phyloP scores from a whole-genome alignment of 2,329 filamentous ascomycete species.

The Fusarium luffae region DNA sequence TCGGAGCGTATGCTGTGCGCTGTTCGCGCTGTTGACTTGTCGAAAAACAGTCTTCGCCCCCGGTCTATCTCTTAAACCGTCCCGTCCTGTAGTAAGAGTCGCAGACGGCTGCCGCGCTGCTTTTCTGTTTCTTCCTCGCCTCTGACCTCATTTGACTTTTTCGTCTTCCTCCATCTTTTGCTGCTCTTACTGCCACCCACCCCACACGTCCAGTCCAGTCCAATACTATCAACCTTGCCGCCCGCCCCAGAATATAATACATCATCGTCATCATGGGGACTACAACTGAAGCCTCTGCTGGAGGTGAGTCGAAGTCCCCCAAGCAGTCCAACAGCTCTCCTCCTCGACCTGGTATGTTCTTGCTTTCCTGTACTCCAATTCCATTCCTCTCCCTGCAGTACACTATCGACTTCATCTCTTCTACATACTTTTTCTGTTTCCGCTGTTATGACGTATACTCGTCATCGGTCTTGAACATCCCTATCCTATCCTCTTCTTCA shows the following conservation, averaged over 20 bases:
- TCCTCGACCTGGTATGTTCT: conserved; percentile 56
- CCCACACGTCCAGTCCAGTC: conserved; percentile 43
- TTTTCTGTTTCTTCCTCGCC: conserved; percentile 44
- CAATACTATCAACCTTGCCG: conserved; percentile 43
- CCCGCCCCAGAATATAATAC: conserved; percentile 53
- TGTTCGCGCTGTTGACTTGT: conserved; percentile 35
- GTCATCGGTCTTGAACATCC: conserved; percentile 34
- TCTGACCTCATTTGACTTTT: conserved; percentile 57
- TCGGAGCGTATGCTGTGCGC: conserved; percentile 29
- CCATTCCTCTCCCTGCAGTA: conserved; percentile 7
- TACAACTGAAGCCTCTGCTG: conserved; percentile 52
- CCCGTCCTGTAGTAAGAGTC: conserved; percentile 40
- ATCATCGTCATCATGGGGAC: conserved; percentile 62
- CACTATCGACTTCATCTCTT: conserved; percentile 3
- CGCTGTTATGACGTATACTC: conserved; percentile 44
- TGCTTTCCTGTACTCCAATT: conserved; percentile 3
- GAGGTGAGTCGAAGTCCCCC: conserved; percentile 61
- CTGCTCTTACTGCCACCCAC: conserved; percentile 44
- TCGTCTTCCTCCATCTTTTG: conserved; percentile 43
- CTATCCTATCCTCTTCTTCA: conserved; percentile 16
- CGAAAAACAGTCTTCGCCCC: conserved; percentile 39
- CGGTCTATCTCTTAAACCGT: conserved; percentile 35
- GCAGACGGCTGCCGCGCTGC: conserved; percentile 36
- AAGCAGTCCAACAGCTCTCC: conserved; percentile 58
- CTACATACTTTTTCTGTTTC: conserved; percentile 3